phyloP scores from a whole-genome alignment of 805 yeast genomes.

The Monosporozyma servazzii region DNA sequence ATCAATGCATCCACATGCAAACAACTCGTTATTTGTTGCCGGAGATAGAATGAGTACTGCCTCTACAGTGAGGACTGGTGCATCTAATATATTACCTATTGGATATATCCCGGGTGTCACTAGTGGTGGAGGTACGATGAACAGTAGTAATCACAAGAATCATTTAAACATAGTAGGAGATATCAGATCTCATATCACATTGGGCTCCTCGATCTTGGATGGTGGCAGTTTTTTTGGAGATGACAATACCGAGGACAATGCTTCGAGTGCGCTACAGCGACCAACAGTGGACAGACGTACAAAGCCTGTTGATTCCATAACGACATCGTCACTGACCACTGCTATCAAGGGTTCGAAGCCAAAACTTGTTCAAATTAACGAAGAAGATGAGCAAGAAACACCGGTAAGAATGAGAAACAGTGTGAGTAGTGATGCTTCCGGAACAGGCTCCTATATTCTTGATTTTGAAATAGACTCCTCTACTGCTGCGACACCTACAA shows the following conservation, averaged over 20 bases:
- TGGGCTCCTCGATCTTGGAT: conserved; percentile 37
- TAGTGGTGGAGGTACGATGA: conserved; percentile 2
- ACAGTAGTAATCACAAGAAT: neutral
- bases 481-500: conserved; percentile 8
- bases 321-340: conserved; percentile 35
- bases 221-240: conserved; percentile 16
- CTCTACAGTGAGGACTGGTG: conserved; percentile 62
- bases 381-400: conserved; percentile 11
- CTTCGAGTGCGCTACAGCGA: neutral
- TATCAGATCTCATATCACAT: conserved; percentile 30
- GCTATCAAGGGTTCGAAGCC: conserved; percentile 68
- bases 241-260: neutral
- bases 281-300: neutral
- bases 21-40: neutral
- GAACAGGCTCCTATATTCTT: conserved; percentile 24
- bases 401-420: neutral
- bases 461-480: conserved; percentile 20
- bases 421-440: conserved; percentile 10
- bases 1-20: neutral
- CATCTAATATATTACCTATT: conserved; percentile 81
- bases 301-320: neutral
- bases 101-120: conserved; percentile 94
- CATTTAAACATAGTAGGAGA: conserved; percentile 15
- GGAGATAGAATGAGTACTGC: conserved; percentile 35
- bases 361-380: conserved; percentile 39